A percentile compares a stretch with the other conserved stretches of the same genome.
phyloP scores from a whole-genome alignment of 371 early-diverging fungal species.

The Mortierella sp. region DNA sequence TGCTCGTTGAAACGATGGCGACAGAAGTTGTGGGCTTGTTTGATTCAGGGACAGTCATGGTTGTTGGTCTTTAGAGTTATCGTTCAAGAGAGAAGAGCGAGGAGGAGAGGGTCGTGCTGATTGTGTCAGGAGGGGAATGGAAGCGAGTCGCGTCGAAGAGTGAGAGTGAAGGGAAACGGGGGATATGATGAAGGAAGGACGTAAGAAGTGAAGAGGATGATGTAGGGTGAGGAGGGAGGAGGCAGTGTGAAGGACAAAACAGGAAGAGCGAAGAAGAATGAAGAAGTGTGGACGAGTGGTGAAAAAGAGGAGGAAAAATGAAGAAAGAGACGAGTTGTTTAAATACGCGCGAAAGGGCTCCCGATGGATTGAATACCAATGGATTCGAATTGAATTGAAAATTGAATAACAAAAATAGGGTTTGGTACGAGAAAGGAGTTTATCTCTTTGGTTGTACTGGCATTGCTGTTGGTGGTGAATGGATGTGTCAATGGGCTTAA shows the following conservation, averaged over 20 bases:
- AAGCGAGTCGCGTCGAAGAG: neutral
- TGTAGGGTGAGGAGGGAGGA: neutral
- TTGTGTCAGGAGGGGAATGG: neutral
- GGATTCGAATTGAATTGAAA: too few species aligned
- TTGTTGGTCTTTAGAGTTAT: neutral
- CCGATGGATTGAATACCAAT: too few species aligned
- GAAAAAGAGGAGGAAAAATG: too few species aligned
- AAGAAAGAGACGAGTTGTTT: too few species aligned
- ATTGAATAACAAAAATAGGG: too few species aligned
- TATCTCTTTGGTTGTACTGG: too few species aligned
- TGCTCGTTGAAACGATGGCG: constrained; percentile 22
- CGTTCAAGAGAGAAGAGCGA: neutral
- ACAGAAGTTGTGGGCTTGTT: constrained; percentile 26
- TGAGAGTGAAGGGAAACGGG: neutral
- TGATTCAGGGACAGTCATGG: constrained; percentile 40
- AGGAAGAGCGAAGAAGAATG: neutral
- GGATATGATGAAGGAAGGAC: neutral
- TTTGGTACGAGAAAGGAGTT: too few species aligned
- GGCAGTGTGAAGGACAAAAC: neutral
- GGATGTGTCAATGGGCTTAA: neutral
- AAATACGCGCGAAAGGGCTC: too few species aligned
- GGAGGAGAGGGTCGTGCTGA: neutral
- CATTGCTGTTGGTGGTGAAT: too few species aligned
- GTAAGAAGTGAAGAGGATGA: neutral
- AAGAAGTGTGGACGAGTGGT: too few species aligned